Evolutionary conservation across 176 grass and related monocot species (phyloP).

Genomic region (Echinochloa phyllopogon): DNA sequence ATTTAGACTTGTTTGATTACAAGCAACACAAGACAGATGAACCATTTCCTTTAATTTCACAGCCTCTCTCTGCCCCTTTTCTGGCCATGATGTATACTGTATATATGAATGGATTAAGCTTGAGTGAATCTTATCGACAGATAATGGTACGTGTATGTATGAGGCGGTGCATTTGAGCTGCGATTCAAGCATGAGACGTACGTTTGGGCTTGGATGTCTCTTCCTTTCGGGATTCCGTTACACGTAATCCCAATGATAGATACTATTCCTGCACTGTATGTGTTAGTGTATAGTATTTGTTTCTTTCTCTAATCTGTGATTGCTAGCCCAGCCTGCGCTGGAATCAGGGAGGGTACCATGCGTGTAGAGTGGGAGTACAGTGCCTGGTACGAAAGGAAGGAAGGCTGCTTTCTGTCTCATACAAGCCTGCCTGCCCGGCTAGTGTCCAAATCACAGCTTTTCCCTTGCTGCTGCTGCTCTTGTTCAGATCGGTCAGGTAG

Average conservation of each 20-base stretch:
- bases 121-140: background rate
- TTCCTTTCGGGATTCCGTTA: background rate
- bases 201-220: background rate
- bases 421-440: background rate
- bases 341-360: background rate
- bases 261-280: background rate
- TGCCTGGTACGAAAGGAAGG: background rate
- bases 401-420: background rate
- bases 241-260: background rate
- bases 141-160: background rate
- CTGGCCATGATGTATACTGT: too few species aligned
- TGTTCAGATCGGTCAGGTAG: too few species aligned
- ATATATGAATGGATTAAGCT: background rate
- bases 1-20: background rate
- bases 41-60: too few species aligned
- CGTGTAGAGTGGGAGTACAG: background rate
- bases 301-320: conserved; percentile 13
- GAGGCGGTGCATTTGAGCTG: background rate
- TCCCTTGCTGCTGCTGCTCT: background rate
- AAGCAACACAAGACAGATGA: background rate
- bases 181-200: background rate
- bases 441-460: conserved; percentile 42
- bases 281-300: background rate
- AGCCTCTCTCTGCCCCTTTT: too few species aligned
- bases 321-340: background rate